Evolutionary conservation across 1,284 basidiomycete genomes (phyloP).

Genomic region (Inonotus hispidus): DNA sequence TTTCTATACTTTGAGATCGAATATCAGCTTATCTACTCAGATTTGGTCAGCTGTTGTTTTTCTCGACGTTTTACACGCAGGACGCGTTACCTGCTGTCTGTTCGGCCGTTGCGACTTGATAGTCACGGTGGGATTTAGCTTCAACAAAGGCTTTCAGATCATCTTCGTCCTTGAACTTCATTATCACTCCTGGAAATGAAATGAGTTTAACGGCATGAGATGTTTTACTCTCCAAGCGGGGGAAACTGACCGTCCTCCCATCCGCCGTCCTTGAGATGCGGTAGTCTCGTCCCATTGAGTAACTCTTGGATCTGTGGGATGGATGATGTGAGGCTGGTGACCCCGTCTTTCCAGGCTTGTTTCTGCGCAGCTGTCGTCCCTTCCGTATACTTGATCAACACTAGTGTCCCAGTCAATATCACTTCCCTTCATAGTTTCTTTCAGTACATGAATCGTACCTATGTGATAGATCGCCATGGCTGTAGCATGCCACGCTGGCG

Average conservation of each 20-base stretch:
- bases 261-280: conserved; percentile 17
- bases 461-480: conserved; percentile 19
- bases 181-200: conserved; percentile 12
- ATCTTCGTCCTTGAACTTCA: conserved; percentile 17
- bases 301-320: conserved; percentile 18
- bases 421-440: not conserved
- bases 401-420: not conserved
- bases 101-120: conserved; percentile 17
- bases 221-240: too few relatives aligned
- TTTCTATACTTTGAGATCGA: conserved; percentile 13
- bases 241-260: conserved; percentile 19
- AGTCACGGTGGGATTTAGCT: conserved; percentile 13
- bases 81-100: conserved; percentile 18
- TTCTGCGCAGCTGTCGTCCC: conserved; percentile 13
- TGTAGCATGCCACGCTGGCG: not conserved
- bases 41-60: not conserved
- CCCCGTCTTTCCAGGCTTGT: conserved; percentile 11
- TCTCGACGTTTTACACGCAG: not conserved
- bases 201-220: too few relatives aligned
- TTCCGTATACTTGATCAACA: conserved; percentile 17
- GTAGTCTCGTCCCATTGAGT: conserved; percentile 14
- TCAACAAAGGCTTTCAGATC: conserved; percentile 12
- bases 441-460: not conserved
- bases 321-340: conserved; percentile 7
- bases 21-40: conserved; percentile 16